Percentiles rank a stretch among this genome's conserved stretches.
Conservation (phyloP, 2,329 filamentous ascomycete species). For the Phoma sp. region DNA sequence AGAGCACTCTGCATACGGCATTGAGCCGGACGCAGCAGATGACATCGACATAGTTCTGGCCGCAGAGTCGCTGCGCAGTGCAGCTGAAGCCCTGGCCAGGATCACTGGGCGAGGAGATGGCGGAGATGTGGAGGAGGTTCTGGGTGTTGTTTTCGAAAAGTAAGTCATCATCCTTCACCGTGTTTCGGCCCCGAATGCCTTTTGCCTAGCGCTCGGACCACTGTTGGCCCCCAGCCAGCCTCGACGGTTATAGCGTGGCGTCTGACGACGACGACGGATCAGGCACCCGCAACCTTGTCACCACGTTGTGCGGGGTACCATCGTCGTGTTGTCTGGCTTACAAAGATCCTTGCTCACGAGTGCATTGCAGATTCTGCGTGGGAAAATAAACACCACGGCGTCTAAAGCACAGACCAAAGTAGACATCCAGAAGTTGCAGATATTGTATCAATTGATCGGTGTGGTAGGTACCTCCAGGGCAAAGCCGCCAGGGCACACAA, state of each 20-base stretch:
- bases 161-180: conserved; percentile 57
- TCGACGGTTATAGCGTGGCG: conserved; percentile 32
- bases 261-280: conserved; percentile 22
- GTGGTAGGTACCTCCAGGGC: not conserved
- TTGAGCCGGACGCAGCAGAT: conserved; percentile 1
- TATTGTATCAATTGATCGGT: too few species aligned
- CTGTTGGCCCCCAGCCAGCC: conserved; percentile 7
- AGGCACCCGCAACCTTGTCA: not conserved
- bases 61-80: conserved; percentile 80
- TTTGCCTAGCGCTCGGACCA: conserved; percentile 6
- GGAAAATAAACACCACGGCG: conserved; percentile 21
- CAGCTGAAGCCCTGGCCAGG: conserved; percentile 61
- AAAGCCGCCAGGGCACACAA: not conserved
- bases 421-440: too few species aligned
- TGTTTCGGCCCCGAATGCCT: not conserved
- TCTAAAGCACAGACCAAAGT: too few species aligned
- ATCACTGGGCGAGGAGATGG: conserved; percentile 87
- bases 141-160: conserved; percentile 98
- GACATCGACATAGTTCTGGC: conserved; percentile 82
- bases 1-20: conserved; percentile 12
- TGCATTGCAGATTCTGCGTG: conserved; percentile 27
- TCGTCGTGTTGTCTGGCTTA: not conserved
- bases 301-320: not conserved
- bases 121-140: conserved; percentile 91
- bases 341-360: not conserved